Base-by-base conservation (phyloP, 2,329 filamentous ascomycete genomes). In the Pseudogymnoascus sp. region DNA sequence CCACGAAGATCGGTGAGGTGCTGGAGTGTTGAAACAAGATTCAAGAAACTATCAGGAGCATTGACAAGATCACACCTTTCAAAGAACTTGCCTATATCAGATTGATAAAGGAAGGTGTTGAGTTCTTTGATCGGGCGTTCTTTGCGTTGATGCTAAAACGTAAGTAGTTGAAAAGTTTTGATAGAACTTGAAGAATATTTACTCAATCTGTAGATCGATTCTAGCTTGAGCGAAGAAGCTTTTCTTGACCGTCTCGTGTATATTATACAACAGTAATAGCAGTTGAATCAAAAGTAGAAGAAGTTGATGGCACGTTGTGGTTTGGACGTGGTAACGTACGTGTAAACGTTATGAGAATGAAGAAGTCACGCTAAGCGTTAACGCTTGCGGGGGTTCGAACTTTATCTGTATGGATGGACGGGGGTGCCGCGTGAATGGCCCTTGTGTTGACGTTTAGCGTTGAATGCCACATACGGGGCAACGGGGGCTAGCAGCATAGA, bases 161-260 rank as follows among this genome's bases (percentile, higher is more conserved):
- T 56, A 33, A 56, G 19, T n/a, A 56, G 50, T 56, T 56, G 4
- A 33, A 15, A 33, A 3, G 10, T 56, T 33, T 13, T 33, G 29
- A 56, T 56, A 56, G 9, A 56, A 15, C 11, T 13, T 15, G 50
- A 33, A n/a, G 29, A 56, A 3, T 19, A 56, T n/a, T 13, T 56
- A 56, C 50, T 13, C 13, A 33, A 56, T 10, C 50, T 56, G 29
- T 33, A 56, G 50, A 21, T 33, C 29, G 50, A 56, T 13, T 31
- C 29, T 56, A 33, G 5, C 50, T 56, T 56, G 29, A 56, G 50
- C 50, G 50, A 56, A 56, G 50, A 56, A 56, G 50, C 29, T 33
- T 56, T 33, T 56, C 50, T 33, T 56, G 50, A 33, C 19, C 5
- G 26, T 56, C 9, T 33, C 29, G 17, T 19, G 23, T 56, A 56